Percentiles rank a stretch among this genome's conserved stretches.
These are phyloP conservation scores for Spathaspora gorwiae DNA, from an alignment of 805 yeast species.

Conservation along the genomic window DNA sequence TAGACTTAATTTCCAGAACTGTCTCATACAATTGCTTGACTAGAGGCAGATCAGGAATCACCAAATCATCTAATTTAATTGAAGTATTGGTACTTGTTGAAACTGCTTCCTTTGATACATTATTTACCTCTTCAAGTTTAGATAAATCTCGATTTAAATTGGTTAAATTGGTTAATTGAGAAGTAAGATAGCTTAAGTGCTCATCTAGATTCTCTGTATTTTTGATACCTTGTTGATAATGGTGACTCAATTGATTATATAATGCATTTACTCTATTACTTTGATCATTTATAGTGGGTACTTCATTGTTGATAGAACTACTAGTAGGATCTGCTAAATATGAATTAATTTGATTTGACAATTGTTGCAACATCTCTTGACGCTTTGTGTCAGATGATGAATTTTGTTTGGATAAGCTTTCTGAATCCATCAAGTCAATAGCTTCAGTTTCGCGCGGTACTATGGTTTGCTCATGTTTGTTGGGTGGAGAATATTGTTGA, in stretches of 20 bases:
- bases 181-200: conserved; percentile 25
- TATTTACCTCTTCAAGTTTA: conserved; percentile 21
- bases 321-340: conserved; percentile 8
- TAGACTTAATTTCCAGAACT: conserved; percentile 62
- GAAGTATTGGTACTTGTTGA: conserved; percentile 8
- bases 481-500: not conserved
- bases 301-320: conserved; percentile 9
- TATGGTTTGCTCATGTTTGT: not conserved
- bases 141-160: conserved; percentile 22
- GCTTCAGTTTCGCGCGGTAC: not conserved
- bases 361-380: conserved; percentile 7
- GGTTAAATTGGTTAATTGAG: conserved; percentile 19
- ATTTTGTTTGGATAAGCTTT: conserved; percentile 1
- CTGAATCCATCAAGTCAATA: conserved; percentile 18
- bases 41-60: conserved; percentile 35
- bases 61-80: conserved; percentile 29
- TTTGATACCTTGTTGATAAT: conserved; percentile 31
- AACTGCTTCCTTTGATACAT: conserved; percentile 14
- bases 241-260: conserved; percentile 29
- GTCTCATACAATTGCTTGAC: conserved; percentile 60
- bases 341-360: conserved; percentile 16
- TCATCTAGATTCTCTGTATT: conserved; percentile 27
- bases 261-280: conserved; percentile 22
- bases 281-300: conserved; percentile 12
- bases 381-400: conserved; percentile 1